Conservation (phyloP, 2,329 filamentous ascomycete species). For the Polytolypa hystricis region DNA sequence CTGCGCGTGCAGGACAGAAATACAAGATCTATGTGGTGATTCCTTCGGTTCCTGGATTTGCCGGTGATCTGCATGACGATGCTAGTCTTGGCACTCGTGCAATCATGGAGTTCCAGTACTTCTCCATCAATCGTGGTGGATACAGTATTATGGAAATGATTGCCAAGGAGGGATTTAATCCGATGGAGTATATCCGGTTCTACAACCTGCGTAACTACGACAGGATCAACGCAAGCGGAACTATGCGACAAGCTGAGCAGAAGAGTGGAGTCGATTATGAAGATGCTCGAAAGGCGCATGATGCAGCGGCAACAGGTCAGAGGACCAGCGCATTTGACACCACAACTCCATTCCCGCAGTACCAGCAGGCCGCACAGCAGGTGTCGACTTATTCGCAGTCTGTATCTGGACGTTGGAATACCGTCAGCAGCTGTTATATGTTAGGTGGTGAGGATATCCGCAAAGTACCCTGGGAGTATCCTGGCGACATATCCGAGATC, state of each 20-base stretch:
- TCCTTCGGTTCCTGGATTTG: constrained; percentile 85
- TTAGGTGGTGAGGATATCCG: constrained; percentile 50
- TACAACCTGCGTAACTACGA: constrained; percentile 94
- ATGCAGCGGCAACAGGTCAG: constrained; percentile 34
- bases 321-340: constrained; percentile 27
- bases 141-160: constrained; percentile 82
- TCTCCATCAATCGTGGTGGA: constrained; percentile 83
- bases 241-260: constrained; percentile 45
- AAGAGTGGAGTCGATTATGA: constrained; percentile 35
- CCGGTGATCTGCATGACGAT: constrained; percentile 74
- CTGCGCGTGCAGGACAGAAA: constrained; percentile 70
- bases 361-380: constrained; percentile 57
- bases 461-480: constrained; percentile 66
- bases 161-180: constrained; percentile 61
- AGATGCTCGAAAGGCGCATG: constrained; percentile 33
- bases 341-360: constrained; percentile 48
- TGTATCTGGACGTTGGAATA: constrained; percentile 38
- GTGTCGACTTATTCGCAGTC: constrained; percentile 36
- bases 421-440: constrained; percentile 73
- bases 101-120: constrained; percentile 99
- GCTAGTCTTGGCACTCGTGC: constrained; percentile 77
- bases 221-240: constrained; percentile 71
- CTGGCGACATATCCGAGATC: constrained; percentile 60
- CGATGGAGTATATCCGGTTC: constrained; percentile 71
- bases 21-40: constrained; percentile 87